phyloP scores from a whole-genome alignment of 192 early-diverging fungal species.

The Chytriomyces sp. region DNA sequence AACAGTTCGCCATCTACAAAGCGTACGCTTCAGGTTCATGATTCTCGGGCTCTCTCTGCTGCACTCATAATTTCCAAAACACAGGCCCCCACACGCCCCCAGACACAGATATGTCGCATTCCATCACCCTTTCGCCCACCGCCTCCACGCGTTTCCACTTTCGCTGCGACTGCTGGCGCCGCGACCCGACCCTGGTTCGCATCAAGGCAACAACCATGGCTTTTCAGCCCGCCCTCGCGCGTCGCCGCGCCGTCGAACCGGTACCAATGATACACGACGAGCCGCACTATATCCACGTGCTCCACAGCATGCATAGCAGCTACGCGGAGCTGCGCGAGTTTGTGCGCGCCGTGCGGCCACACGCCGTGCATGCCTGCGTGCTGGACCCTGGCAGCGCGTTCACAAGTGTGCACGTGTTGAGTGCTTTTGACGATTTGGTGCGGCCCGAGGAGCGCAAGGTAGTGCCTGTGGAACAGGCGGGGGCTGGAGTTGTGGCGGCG shows the following conservation, averaged over 20 bases:
- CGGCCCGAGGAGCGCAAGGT: too few relatives aligned
- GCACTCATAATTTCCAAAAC: too few relatives aligned
- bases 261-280: not conserved
- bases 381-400: not conserved
- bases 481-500: not conserved
- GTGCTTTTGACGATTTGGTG: not conserved
- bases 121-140: not conserved
- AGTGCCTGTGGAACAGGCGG: not conserved
- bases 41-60: too few relatives aligned
- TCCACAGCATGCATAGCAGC: constrained; percentile 1
- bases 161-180: not conserved
- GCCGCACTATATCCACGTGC: not conserved
- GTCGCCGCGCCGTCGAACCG: not conserved
- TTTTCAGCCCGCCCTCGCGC: not conserved
- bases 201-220: not conserved
- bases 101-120: not conserved
- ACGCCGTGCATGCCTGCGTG: not conserved
- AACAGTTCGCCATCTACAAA: not conserved
- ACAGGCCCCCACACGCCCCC: not conserved
- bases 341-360: not conserved
- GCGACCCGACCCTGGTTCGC: not conserved
- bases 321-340: not conserved
- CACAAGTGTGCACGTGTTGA: not conserved
- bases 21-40: not conserved
- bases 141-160: not conserved